phyloP scores from a whole-genome alignment of 495 filamentous ascomycete species.

The Astrothelium macrocarpum region DNA sequence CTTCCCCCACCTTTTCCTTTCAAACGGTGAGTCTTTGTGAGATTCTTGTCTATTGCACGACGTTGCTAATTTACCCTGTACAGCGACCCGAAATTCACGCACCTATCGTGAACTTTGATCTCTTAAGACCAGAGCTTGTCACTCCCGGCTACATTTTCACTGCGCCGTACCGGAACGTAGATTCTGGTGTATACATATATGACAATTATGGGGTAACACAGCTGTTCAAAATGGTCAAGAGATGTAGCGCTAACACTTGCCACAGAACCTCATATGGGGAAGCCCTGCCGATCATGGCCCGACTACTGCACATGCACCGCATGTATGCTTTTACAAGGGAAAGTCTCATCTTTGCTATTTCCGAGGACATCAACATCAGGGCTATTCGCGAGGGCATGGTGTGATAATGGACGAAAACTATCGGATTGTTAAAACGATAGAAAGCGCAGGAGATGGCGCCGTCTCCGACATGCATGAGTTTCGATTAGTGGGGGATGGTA shows the following conservation, averaged over 20 bases:
- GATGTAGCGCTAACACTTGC: neutral
- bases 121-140: conserved; percentile 23
- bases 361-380: conserved; percentile 44
- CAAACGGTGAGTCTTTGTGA: conserved; percentile 12
- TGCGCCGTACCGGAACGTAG: conserved; percentile 26
- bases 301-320: conserved; percentile 24
- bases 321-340: conserved; percentile 31
- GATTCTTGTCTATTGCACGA: neutral
- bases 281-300: conserved; percentile 21
- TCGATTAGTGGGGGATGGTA: conserved; percentile 16
- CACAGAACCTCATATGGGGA: conserved; percentile 23
- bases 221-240: neutral
- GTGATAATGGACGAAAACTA: conserved; percentile 45
- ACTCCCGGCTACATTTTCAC: conserved; percentile 27
- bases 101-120: conserved; percentile 20
- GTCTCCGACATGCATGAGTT: conserved; percentile 21
- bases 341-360: conserved; percentile 45
- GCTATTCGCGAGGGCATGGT: conserved; percentile 45
- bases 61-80: neutral
- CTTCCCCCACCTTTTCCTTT: conserved; percentile 17
- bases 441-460: conserved; percentile 19
- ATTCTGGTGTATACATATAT: conserved; percentile 27
- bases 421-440: conserved; percentile 36
- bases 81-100: conserved; percentile 28
- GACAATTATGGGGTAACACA: conserved; percentile 21